A percentile compares a stretch with the other conserved stretches of the same genome.
Evolutionary conservation across 768 basidiomycete genomes (phyloP).

Genomic region (Tricholoma sp.): DNA sequence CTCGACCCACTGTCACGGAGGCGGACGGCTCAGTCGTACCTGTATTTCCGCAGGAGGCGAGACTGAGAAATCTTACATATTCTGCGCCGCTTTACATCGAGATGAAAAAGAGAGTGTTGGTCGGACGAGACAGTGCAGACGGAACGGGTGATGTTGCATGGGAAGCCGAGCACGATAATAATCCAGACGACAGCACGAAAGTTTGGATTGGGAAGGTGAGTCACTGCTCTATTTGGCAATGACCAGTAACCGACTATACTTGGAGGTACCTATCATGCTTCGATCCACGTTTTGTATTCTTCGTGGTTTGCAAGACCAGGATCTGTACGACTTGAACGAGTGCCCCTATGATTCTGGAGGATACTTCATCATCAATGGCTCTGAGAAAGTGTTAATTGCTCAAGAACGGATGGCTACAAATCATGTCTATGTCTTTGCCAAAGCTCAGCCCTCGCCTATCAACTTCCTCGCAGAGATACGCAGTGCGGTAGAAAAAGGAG

Average conservation of each 20-base stretch:
- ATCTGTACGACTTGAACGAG: conserved; percentile 90
- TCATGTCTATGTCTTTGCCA: conserved; percentile 98
- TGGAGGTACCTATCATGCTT: conserved; percentile 95
- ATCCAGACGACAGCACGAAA: conserved; percentile 64
- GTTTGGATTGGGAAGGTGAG: conserved; percentile 93
- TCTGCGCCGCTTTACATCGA: conserved; percentile 95
- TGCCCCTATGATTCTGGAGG: conserved; percentile 99
- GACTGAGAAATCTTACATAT: conserved; percentile 92
- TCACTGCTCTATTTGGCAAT: not conserved
- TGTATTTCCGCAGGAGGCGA: conserved; percentile 95
- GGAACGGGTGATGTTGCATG: conserved; percentile 77
- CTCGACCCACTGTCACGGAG: conserved; percentile 91
- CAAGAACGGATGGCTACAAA: conserved; percentile 99
- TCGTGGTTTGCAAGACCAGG: conserved; percentile 68
- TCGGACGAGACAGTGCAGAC: conserved; percentile 78
- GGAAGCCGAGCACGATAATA: conserved; percentile 68
- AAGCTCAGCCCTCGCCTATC: conserved; percentile 93
- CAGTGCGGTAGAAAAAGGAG: conserved; percentile 95
- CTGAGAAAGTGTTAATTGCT: conserved; percentile 99
- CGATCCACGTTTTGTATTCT: conserved; percentile 94
- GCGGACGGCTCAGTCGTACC: conserved; percentile 91
- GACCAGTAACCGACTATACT: conserved; percentile 1
- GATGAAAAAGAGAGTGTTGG: conserved; percentile 81
- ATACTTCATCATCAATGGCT: conserved; percentile 99
- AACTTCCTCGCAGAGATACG: conserved; percentile 96